Evolutionary conservation across 306 rosid species (phyloP).

Genomic region (Cucumis hystrix): DNA sequence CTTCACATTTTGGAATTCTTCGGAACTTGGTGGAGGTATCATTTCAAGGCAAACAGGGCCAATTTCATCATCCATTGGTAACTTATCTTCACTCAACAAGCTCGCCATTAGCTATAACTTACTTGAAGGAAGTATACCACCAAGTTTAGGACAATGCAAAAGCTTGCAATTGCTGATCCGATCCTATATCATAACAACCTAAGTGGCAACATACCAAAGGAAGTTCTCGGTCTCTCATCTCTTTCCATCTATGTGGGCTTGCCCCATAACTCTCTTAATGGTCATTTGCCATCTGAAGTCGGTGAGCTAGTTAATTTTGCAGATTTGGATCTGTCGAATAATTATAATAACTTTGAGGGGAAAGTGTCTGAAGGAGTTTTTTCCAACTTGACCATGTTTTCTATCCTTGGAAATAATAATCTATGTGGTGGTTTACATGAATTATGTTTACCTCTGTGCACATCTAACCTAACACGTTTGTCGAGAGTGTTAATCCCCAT

Average conservation of each 20-base stretch:
- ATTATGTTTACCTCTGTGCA: slow-evolving; percentile 16
- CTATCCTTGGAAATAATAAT: slow-evolving; percentile 16
- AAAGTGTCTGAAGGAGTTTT: slow-evolving; percentile 19
- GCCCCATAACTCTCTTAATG: slow-evolving; percentile 13
- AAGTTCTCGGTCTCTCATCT: slow-evolving; percentile 11
- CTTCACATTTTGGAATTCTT: not conserved
- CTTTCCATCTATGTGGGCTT: slow-evolving; percentile 11
- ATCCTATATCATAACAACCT: slow-evolving; percentile 10
- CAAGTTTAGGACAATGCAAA: slow-evolving; percentile 18
- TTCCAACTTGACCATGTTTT: slow-evolving; percentile 6
- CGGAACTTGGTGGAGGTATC: not conserved
- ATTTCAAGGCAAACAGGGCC: not conserved
- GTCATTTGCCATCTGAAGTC: slow-evolving; percentile 21
- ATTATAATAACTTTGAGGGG: slow-evolving; percentile 16
- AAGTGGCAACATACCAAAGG: slow-evolving; percentile 17
- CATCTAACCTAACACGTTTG: not conserved
- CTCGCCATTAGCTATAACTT: slow-evolving; percentile 6
- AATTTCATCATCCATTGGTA: slow-evolving; percentile 17
- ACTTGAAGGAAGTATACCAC: slow-evolving; percentile 15
- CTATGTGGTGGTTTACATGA: slow-evolving; percentile 27
- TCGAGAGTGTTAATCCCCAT: not conserved
- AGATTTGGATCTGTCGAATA: slow-evolving; percentile 1
- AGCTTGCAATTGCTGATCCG: not conserved
- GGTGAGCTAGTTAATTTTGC: not conserved
- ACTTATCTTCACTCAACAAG: slow-evolving; percentile 12